Percentiles rank a stretch among this genome's conserved stretches.
These are phyloP conservation scores for Paecilomyces formosus DNA, from an alignment of 2,329 filamentous ascomycete genomes.

Conservation along the genomic window DNA sequence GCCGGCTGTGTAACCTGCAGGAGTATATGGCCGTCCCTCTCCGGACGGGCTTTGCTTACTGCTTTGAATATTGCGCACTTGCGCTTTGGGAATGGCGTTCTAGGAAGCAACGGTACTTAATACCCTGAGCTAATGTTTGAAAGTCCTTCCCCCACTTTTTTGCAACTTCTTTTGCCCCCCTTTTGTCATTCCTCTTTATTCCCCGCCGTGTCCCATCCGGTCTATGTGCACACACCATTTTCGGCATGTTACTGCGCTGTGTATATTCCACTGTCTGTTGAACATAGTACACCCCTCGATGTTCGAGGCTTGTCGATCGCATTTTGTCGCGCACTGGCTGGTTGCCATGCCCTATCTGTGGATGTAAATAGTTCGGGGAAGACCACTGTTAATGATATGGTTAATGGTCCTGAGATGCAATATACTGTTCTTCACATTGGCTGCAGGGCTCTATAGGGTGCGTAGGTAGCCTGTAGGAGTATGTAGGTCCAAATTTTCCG, in stretches of 20 bases:
- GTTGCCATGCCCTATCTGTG: neutral
- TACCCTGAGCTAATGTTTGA: neutral
- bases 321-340: neutral
- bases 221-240: neutral
- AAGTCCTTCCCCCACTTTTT: neutral
- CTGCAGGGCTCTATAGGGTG: neutral
- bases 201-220: neutral
- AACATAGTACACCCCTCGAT: neutral
- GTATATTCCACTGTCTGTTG: neutral
- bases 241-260: neutral
- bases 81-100: conserved; percentile 2
- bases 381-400: neutral
- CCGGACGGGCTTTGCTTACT: neutral
- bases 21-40: conserved; percentile 1
- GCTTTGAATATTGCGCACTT: conserved; percentile 9
- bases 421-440: neutral
- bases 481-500: neutral
- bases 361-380: neutral
- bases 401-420: neutral
- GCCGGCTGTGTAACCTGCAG: conserved; percentile 23
- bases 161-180: neutral
- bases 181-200: neutral
- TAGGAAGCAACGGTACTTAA: conserved; percentile 2
- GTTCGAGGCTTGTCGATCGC: neutral
- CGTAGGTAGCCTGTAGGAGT: neutral